Percentiles rank a stretch among this genome's conserved stretches.
phyloP scores from a whole-genome alignment of 148 eudicot species.

The Silene conica region DNA sequence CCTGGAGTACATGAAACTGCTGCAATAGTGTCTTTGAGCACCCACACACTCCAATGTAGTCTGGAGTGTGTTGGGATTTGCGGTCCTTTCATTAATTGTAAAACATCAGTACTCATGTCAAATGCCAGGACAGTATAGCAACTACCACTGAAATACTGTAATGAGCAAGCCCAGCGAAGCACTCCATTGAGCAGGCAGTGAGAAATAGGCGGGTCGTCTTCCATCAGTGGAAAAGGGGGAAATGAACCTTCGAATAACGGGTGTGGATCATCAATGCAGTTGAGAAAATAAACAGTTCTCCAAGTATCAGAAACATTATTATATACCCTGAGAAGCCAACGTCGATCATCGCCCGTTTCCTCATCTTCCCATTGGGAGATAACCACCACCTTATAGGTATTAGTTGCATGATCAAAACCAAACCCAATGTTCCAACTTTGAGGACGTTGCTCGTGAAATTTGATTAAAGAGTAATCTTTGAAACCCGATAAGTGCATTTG shows the following conservation, averaged over 20 bases:
- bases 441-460: background rate
- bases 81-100: background rate
- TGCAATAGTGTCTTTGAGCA: background rate
- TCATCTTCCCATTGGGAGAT: background rate
- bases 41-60: background rate
- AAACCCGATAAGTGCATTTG: background rate
- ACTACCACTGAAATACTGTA: background rate
- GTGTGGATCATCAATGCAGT: background rate
- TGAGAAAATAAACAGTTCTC: background rate
- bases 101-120: background rate
- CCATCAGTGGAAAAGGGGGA: background rate
- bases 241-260: background rate
- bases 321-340: slow-evolving; percentile 4
- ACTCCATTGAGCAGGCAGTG: slow-evolving; percentile 4
- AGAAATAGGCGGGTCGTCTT: background rate
- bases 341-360: background rate
- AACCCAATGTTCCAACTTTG: background rate
- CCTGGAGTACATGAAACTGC: background rate
- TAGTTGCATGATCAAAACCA: slow-evolving; percentile 2
- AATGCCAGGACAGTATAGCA: background rate
- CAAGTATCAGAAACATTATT: background rate
- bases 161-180: slow-evolving; percentile 8
- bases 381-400: slow-evolving; percentile 4
- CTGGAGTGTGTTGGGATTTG: background rate
- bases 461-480: background rate